These are phyloP conservation scores for Xylaria sp. DNA, from an alignment of 495 filamentous ascomycete species.

Conservation along the genomic window DNA sequence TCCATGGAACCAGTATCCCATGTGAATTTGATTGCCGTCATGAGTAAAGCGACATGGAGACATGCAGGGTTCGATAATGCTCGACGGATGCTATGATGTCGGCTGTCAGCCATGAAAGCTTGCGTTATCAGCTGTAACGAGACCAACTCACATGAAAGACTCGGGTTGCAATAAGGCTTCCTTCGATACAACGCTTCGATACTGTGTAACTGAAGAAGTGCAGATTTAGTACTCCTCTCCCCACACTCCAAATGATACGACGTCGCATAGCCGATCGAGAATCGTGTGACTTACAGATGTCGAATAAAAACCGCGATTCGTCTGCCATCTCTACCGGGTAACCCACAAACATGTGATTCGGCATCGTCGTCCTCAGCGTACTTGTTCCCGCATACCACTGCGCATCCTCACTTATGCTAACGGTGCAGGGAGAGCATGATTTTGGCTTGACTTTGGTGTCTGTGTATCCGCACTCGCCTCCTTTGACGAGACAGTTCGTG, in stretches of 20 bases:
- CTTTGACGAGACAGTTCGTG: conserved; percentile 45
- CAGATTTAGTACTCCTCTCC: conserved; percentile 14
- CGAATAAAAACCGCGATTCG: conserved; percentile 29
- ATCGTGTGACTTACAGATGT: conserved; percentile 21
- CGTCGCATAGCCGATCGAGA: not conserved
- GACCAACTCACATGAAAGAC: conserved; percentile 22
- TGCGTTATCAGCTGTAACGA: not conserved
- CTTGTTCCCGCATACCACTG: conserved; percentile 26
- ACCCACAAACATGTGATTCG: conserved; percentile 30
- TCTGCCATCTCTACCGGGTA: conserved; percentile 30
- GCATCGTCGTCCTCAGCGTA: conserved; percentile 26
- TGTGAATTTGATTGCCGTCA: conserved; percentile 34
- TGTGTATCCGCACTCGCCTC: conserved; percentile 43
- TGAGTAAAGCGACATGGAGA: conserved; percentile 30
- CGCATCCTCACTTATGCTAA: conserved; percentile 7
- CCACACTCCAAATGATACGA: not conserved
- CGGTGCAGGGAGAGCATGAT: conserved; percentile 14
- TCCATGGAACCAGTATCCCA: conserved; percentile 32
- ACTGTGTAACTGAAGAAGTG: conserved; percentile 19
- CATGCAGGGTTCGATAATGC: conserved; percentile 28
- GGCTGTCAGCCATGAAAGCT: conserved; percentile 1
- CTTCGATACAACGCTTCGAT: conserved; percentile 28
- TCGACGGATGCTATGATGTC: conserved; percentile 22
- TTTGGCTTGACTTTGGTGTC: conserved; percentile 24
- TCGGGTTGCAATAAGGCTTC: conserved; percentile 24